phyloP scores from a whole-genome alignment of 257 asterid genomes.

The Ocimum tenuiflorum region DNA sequence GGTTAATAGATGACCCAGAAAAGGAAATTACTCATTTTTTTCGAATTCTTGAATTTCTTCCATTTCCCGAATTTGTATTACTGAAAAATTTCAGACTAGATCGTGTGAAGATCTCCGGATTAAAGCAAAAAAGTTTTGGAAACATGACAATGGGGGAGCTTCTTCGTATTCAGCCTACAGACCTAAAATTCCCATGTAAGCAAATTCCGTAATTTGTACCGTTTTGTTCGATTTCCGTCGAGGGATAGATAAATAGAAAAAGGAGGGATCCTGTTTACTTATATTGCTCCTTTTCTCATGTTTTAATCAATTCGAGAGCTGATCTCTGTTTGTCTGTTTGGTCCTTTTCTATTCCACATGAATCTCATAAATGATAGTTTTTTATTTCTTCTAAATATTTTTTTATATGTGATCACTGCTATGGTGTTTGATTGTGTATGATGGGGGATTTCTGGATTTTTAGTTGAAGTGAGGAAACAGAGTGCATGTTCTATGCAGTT shows the following conservation, averaged over 20 bases:
- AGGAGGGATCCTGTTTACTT: slow-evolving; percentile 6
- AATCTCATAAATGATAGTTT: background rate
- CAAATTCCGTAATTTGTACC: background rate
- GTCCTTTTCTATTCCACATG: background rate
- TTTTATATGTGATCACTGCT: slow-evolving; percentile 9
- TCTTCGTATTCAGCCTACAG: slow-evolving; percentile 63
- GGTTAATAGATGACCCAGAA: slow-evolving; percentile 16
- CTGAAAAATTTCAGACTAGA: background rate
- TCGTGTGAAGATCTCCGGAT: slow-evolving; percentile 1
- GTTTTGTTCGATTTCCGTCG: slow-evolving; percentile 16
- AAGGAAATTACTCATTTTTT: background rate
- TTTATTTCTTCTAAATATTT: background rate
- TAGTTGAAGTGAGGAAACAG: slow-evolving; percentile 83
- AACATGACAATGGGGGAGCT: slow-evolving; percentile 60
- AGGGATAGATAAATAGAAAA: background rate
- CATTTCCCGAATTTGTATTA: background rate
- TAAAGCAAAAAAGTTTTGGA: background rate
- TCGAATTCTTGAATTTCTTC: no score
- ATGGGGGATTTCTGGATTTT: slow-evolving; percentile 24
- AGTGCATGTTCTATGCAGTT: slow-evolving; percentile 75
- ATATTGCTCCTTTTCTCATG: background rate
- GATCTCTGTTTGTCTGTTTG: background rate
- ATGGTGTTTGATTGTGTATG: slow-evolving; percentile 7
- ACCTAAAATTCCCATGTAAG: slow-evolving; percentile 74
- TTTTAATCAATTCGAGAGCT: background rate